These are phyloP conservation scores for Botrytis cinerea DNA, from an alignment of 2,329 filamentous ascomycete genomes.

Conservation along the genomic window DNA sequence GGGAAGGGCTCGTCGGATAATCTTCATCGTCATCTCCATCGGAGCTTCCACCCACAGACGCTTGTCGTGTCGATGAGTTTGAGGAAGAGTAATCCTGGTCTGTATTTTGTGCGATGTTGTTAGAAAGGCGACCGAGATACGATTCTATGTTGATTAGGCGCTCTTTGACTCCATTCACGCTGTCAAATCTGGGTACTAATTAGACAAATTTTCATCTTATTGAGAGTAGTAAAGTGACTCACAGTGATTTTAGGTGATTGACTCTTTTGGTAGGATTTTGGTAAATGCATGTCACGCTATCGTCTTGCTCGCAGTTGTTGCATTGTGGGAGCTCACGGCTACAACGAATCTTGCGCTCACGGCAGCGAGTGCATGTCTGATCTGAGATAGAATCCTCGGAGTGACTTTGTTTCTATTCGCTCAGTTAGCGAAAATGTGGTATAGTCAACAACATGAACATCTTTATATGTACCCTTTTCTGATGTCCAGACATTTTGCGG, in stretches of 20 bases:
- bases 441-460: neutral
- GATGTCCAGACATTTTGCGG: neutral
- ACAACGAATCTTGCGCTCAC: slow-evolving; percentile 24
- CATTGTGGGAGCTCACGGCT: slow-evolving; percentile 20
- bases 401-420: neutral
- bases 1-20: neutral
- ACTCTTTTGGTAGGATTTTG: slow-evolving; percentile 24
- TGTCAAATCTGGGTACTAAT: slow-evolving; percentile 5
- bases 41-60: neutral
- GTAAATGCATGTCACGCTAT: slow-evolving; percentile 25
- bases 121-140: slow-evolving; percentile 20
- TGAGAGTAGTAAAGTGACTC: neutral
- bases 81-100: neutral
- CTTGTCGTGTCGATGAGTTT: neutral
- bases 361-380: slow-evolving; percentile 22
- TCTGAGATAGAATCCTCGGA: neutral
- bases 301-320: slow-evolving; percentile 23
- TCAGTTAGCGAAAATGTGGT: neutral
- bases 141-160: slow-evolving; percentile 22
- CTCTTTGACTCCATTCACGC: slow-evolving; percentile 18
- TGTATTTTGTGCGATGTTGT: neutral
- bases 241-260: slow-evolving; percentile 24
- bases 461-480: neutral
- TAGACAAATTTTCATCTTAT: neutral
- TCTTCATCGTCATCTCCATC: neutral